Conservation (phyloP, 352 stramenopile genomes). For the Poterioochromonas sp. region DNA sequence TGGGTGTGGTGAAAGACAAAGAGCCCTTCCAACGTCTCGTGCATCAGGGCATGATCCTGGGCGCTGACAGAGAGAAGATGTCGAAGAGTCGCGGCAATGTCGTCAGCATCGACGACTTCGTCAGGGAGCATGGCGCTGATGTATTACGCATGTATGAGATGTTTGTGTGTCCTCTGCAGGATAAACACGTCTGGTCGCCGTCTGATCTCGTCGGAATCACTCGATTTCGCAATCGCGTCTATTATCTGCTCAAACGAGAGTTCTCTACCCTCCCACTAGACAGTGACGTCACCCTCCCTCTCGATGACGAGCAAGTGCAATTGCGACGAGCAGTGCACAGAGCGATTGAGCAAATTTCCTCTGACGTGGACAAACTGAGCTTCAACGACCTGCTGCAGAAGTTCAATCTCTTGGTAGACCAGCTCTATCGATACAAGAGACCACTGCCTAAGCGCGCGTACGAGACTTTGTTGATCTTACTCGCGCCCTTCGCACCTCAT, state of each 20-base stretch:
- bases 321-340: slow-evolving; percentile 65
- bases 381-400: slow-evolving; percentile 72
- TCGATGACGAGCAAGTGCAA: slow-evolving; percentile 3
- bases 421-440: slow-evolving; percentile 55
- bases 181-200: slow-evolving; percentile 66
- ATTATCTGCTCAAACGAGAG: slow-evolving; percentile 45
- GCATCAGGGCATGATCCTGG: slow-evolving; percentile 94
- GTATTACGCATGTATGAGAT: slow-evolving; percentile 83
- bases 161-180: slow-evolving; percentile 72
- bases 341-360: slow-evolving; percentile 72
- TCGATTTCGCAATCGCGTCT: slow-evolving; percentile 64
- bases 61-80: slow-evolving; percentile 83
- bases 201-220: slow-evolving; percentile 62
- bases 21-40: slow-evolving; percentile 95
- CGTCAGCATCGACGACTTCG: slow-evolving; percentile 93
- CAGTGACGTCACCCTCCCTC: background rate
- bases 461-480: slow-evolving; percentile 57
- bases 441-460: slow-evolving; percentile 40
- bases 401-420: slow-evolving; percentile 67
- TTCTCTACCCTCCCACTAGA: too few relatives aligned
- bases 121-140: slow-evolving; percentile 83
- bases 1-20: slow-evolving; percentile 67
- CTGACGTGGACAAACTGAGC: slow-evolving; percentile 63
- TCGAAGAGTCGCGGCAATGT: slow-evolving; percentile 98
- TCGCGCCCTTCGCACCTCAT: slow-evolving; percentile 69